Conservation (phyloP, 768 basidiomycete genomes). For the Pleurotus citrinopileatus region DNA sequence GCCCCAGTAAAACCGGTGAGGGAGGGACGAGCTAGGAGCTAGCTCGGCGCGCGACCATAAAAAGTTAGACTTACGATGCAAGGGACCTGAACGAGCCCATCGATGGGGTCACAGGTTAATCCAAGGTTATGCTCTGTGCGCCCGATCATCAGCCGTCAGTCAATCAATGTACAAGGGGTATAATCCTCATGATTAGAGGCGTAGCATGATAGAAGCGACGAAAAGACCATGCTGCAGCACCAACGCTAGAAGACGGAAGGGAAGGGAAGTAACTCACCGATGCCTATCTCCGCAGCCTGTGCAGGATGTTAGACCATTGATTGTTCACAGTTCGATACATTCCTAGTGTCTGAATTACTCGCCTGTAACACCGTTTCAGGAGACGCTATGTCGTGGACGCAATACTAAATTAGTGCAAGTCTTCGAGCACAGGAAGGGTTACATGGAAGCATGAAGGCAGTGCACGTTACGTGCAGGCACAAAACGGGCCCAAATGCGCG, state of each 20-base stretch:
- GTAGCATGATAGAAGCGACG: background rate
- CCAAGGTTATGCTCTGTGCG: slow-evolving; percentile 77
- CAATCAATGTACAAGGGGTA: background rate
- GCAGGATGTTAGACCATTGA: background rate
- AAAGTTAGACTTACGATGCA: slow-evolving; percentile 68
- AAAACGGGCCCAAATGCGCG: background rate
- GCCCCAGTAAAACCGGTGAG: background rate
- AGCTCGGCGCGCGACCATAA: background rate
- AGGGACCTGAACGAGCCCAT: slow-evolving; percentile 91
- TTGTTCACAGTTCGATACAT: slow-evolving; percentile 13
- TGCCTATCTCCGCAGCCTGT: slow-evolving; percentile 87
- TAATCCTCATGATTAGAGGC: background rate
- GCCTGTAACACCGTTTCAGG: background rate
- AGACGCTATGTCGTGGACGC: background rate
- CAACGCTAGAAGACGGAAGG: background rate
- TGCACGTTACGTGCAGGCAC: background rate
- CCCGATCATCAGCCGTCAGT: background rate
- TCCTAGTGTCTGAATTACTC: background rate
- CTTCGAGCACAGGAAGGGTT: background rate
- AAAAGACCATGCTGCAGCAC: slow-evolving; percentile 1
- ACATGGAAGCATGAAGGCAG: background rate
- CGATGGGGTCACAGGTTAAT: slow-evolving; percentile 92
- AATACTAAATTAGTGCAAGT: background rate
- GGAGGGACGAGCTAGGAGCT: slow-evolving; percentile 10
- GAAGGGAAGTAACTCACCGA: slow-evolving; percentile 45